Base-by-base conservation (phyloP, 2,329 filamentous ascomycete species). In the Mycogone perniciosa region DNA sequence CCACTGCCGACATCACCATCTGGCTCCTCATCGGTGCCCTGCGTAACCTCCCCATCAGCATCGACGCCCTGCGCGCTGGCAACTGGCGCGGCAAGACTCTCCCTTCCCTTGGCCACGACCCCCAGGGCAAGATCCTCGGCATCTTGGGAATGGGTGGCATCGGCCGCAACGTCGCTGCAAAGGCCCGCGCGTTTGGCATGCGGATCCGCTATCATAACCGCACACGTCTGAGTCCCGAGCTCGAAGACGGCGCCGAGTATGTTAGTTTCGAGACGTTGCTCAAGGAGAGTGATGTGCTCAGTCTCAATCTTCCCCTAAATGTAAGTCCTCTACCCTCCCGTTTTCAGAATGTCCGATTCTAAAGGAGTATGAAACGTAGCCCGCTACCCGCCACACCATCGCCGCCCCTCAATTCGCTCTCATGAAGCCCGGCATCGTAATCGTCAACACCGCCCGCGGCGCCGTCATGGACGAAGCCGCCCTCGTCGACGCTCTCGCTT, bases 81-180 rank as follows among this genome's bases (percentile, higher is more conserved):
- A 71, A 80, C 51, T 95, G 87, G 85, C 76, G 81, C 47, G 86
- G 86, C 4, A 64, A 67, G 4, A 72, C 75, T 3, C 66, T 72
- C 6, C 76, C 79, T 1, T 75, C 83, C 1, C 70, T 82, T 5
- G 89, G 88, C 9, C 86, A 88, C 62, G 88, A 93, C 62, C 88
- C 88, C 1, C 76, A 87, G 65, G 87, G 86, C 34, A 93, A 92
- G 67, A 72, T 84, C 1, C 75, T 95, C 5, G 89, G 89, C 0
- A 89, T 95, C 53, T 66, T 95, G 38, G 89, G 89, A 6, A 92
- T 93, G 88, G 89, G 89, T 20, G 88, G 89, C 2, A 93, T 95
- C 54, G 89, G 89, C 0, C 75, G 85, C 34, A 89, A 89, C 61
- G 68, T 93, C 59, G 88, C 85, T 63, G 79, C 74, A 64, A 90